Evolutionary conservation across 441 rosid species (phyloP), one percentile per base, ranked within the genome.

Genomic region (Gossypium schwendimanii): DNA sequence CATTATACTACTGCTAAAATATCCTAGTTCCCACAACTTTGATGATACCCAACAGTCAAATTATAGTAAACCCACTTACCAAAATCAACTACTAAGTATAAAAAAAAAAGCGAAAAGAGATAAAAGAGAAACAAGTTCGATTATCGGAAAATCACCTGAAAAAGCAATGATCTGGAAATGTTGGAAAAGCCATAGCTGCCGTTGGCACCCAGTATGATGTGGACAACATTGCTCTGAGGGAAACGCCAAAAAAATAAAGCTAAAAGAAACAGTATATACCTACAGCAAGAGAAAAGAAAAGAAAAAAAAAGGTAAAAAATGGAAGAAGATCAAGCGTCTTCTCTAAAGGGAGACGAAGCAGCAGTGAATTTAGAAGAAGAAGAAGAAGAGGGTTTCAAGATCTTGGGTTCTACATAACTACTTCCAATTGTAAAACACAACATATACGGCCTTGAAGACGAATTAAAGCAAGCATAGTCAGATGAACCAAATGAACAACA

Each of bases 381-480:
- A 65, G 49, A 17, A 36, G 21, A 18, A 2, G 77, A 77, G 18
- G 78, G 75, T 75, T 72, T 80, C 4, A 49, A 66, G 78, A 76
- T 69, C 18, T 75, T 63, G 81, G 82, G 80, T 79, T 79, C 83
- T 67, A 80, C 79, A 82, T 77, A 86, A 60, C 81, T 79, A 77
- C 84, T 84, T 83, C 73, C 74, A 58, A 63, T 84, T 83, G 68
- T 69, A 62, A 63, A 82, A 45, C 66, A 77, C 71, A 67, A 70
- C 55, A 66, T 58, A 63, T 52, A 69, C 7, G 70, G 57, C 1
- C 49, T 14, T n/a, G 63, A 47, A 41, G 57, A 74, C 24, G 73
- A 70, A 49, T 26, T 8, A 8, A 47, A 66, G 59, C 9, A 63
- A 21, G 54, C 36, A 33, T 1, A 31, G 4, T 31, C 36, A 31